Conservation (phyloP, 495 filamentous ascomycete species). For the Hypoxylon crocopeplum region DNA sequence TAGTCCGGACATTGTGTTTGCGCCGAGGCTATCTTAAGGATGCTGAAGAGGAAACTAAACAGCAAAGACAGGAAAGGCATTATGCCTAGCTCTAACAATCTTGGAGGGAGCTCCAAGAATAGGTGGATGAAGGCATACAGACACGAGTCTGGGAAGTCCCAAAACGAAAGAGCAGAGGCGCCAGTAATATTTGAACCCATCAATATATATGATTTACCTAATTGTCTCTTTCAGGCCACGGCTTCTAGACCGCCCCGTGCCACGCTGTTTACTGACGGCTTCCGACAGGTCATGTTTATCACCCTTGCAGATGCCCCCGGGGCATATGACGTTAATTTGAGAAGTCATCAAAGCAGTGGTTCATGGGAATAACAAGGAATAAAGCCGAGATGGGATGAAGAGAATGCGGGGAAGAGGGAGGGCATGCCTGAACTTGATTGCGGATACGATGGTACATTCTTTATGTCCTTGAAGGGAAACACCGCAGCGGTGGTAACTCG, state of each 20-base stretch:
- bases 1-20: constrained; percentile 62
- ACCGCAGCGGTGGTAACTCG: constrained; percentile 16
- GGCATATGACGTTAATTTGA: constrained; percentile 37
- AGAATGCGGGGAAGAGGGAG: constrained; percentile 34
- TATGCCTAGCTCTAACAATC: constrained; percentile 8
- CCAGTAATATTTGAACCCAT: constrained; percentile 35
- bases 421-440: constrained; percentile 9
- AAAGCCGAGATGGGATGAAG: constrained; percentile 31
- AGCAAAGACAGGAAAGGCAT: constrained; percentile 29
- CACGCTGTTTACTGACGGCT: constrained; percentile 14
- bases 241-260: constrained; percentile 20
- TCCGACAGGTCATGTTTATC: constrained; percentile 26
- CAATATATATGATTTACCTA: no score
- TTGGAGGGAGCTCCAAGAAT: constrained; percentile 12
- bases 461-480: constrained; percentile 22
- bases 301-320: constrained; percentile 29
- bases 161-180: constrained; percentile 18
- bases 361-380: constrained; percentile 17
- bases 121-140: constrained; percentile 3
- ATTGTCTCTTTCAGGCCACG: no score
- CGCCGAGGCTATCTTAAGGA: constrained; percentile 24
- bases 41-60: constrained; percentile 26
- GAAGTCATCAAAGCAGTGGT: constrained; percentile 11
- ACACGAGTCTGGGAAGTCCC: constrained; percentile 9
- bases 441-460: constrained; percentile 17